Percentiles rank a stretch among this genome's conserved stretches.
These are phyloP conservation scores for Kuraishia ogatae DNA, from an alignment of 805 yeast species.

Conservation along the genomic window DNA sequence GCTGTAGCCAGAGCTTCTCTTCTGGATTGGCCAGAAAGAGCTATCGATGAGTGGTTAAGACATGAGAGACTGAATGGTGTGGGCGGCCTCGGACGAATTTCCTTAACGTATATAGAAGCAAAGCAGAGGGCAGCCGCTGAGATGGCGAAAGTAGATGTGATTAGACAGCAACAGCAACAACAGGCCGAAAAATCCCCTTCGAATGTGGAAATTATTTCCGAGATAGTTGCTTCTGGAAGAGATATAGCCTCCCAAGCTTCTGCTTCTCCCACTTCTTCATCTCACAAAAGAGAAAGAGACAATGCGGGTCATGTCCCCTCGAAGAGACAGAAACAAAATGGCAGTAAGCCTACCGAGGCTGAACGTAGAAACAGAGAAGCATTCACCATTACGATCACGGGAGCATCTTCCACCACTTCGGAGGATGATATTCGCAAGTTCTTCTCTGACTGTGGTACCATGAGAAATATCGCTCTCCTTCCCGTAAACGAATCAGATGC, in stretches of 20 bases:
- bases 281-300: constrained; percentile 1
- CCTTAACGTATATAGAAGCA: not conserved
- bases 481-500: constrained; percentile 19
- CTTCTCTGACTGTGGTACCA: constrained; percentile 56
- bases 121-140: constrained; percentile 1
- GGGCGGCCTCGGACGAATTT: not conserved
- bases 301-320: constrained; percentile 2
- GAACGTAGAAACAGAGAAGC: constrained; percentile 47
- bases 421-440: constrained; percentile 30
- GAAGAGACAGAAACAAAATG: constrained; percentile 5
- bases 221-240: too few species aligned
- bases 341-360: constrained; percentile 3
- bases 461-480: constrained; percentile 25
- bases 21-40: constrained; percentile 43
- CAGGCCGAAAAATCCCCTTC: not conserved
- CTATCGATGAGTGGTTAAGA: constrained; percentile 34
- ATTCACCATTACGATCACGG: constrained; percentile 43
- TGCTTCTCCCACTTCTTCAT: not conserved
- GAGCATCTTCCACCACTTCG: constrained; percentile 31
- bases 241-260: not conserved
- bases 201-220: not conserved
- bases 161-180: not conserved
- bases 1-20: constrained; percentile 20
- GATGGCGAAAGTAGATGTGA: not conserved
- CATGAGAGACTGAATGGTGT: constrained; percentile 28